Evolutionary conservation across 2,329 filamentous ascomycete genomes (phyloP).

Genomic region (Trichoderma sp.): DNA sequence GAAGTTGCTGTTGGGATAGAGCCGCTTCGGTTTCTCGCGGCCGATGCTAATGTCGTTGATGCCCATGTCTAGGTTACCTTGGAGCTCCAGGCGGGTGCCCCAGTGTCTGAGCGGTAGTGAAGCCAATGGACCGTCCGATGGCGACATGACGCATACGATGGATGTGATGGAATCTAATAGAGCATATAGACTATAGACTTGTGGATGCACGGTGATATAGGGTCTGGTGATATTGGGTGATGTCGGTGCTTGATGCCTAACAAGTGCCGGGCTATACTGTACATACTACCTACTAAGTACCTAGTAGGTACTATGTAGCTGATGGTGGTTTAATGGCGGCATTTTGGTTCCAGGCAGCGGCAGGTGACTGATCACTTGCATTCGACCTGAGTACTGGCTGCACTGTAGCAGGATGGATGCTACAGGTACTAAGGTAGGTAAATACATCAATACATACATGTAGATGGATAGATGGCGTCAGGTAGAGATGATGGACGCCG

Average conservation of each 20-base stretch:
- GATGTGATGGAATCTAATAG: not conserved
- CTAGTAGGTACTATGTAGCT: too few species aligned
- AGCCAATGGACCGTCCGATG: not conserved
- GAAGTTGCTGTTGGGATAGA: too few species aligned
- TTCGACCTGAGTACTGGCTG: not conserved
- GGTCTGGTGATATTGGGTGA: not conserved
- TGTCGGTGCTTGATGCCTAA: not conserved
- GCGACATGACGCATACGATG: not conserved
- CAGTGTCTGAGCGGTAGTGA: slow-evolving; percentile 20
- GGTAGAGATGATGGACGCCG: too few species aligned
- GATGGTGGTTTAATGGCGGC: not conserved
- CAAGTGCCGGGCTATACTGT: not conserved
- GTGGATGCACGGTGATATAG: not conserved
- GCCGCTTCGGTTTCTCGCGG: not conserved
- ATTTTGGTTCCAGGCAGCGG: not conserved
- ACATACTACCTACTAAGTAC: too few species aligned
- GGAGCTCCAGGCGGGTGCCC: slow-evolving; percentile 27
- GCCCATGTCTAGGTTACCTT: slow-evolving; percentile 27
- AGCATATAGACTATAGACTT: not conserved
- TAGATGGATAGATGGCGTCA: too few species aligned
- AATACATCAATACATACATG: too few species aligned
- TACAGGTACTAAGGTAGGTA: too few species aligned
- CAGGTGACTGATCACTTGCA: not conserved
- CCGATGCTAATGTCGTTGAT: not conserved
- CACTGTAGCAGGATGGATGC: not conserved